Base-by-base conservation (phyloP, 2,329 filamentous ascomycete genomes). In the Neoarthrinium moseri region DNA sequence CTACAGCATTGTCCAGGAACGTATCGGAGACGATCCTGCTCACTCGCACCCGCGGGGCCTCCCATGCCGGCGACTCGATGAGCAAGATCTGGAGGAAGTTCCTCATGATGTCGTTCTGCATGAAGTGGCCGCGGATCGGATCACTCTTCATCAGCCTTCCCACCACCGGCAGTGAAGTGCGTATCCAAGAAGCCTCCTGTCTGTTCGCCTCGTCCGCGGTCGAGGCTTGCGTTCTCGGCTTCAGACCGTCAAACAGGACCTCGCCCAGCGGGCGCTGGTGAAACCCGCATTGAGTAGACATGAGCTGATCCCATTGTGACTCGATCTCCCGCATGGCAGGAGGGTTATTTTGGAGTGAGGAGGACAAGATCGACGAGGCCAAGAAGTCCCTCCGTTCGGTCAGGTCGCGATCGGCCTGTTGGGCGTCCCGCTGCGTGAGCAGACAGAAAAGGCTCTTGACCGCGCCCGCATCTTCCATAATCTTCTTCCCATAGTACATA, bases 401-500 rank as follows among this genome's bases (percentile, higher is more conserved):
- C 35, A 54, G 65, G 49, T 21, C 61, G 56, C 27, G 46, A 12
- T 35, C 35, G 15, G 46, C 49, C 41, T 56, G 51, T 8, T 55
- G 51, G 2, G 54, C 46, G 15, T 61, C 57, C 17, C 55, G 47
- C n/a, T 55, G 51, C 22, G 63, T 64, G 63, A 82, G 74, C 29
- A 83, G 66, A 57, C 81, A 83, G 48, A 85, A 65, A 2, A 86
- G 71, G n/a, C 72, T 64, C 51, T 71, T 72, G 43, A 84, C 54
- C 2, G 75, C 75, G 2, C 74, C 72, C 3, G 68, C 57, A 52
- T 84, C 77, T 58, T 81, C 77, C 18, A 75, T 71, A 47, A 86
- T 74, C 60, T 84, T 79, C 15, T 83, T 68, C 8, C 84, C 84
- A 61, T 86, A 87, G 67, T 85, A 87, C 51, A 86, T 80, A 62